A percentile compares a stretch with the other conserved stretches of the same genome.
phyloP scores from a whole-genome alignment of 2,329 filamentous ascomycete genomes.

The Cladophialophora yegresii region DNA sequence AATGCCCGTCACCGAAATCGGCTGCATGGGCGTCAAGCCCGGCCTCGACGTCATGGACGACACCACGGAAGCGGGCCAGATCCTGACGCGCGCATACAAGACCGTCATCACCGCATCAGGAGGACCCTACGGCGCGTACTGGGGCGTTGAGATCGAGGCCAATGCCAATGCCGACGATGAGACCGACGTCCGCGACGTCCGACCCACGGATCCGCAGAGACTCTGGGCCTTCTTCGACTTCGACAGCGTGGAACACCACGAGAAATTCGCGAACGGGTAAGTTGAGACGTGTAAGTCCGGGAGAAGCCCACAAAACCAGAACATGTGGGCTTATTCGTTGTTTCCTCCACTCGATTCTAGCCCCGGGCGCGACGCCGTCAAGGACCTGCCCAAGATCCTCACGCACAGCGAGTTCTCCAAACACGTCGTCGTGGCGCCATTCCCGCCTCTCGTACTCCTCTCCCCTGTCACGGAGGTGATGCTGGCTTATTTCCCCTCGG shows the following conservation, averaged over 20 bases:
- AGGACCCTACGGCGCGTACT: neutral
- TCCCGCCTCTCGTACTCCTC: neutral
- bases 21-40: constrained; percentile 4
- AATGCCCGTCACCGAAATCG: constrained; percentile 5
- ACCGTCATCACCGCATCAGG: neutral
- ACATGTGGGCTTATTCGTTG: neutral
- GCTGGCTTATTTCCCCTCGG: constrained; percentile 2
- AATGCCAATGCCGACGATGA: neutral
- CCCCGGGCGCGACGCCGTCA: neutral
- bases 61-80: neutral
- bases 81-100: neutral
- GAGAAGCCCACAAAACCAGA: no score
- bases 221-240: constrained; percentile 8
- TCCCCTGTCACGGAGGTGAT: constrained; percentile 3
- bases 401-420: neutral
- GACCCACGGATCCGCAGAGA: neutral
- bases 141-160: neutral
- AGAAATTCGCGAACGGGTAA: constrained; percentile 2
- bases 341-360: neutral
- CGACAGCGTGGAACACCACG: constrained; percentile 1
- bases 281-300: no score
- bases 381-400: constrained; percentile 8
- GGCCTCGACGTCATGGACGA: constrained; percentile 3
- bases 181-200: no score
- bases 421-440: neutral